phyloP scores from a whole-genome alignment of 176 grass and related monocot genomes.

The Zoysia pacifica region DNA sequence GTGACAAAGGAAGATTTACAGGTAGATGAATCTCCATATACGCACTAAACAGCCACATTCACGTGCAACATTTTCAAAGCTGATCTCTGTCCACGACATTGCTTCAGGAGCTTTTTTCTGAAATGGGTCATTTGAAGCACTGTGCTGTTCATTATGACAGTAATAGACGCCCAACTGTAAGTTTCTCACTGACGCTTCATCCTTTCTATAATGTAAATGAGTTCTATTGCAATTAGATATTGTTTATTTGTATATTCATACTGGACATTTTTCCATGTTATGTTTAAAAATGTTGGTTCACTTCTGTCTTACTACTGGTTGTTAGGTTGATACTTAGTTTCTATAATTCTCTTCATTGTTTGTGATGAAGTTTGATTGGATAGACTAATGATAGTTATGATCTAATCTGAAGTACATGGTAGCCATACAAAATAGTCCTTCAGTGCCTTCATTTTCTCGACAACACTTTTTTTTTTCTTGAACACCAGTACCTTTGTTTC shows the following conservation, averaged over 20 bases:
- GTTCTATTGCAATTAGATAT: constrained; percentile 3
- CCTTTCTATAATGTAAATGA: constrained; percentile 16
- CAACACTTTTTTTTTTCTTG: too few relatives aligned
- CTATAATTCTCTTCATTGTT: constrained; percentile 12
- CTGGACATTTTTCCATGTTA: constrained; percentile 4
- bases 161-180: constrained; percentile 77
- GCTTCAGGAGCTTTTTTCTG: constrained; percentile 87
- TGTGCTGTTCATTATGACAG: constrained; percentile 96
- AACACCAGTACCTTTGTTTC: not conserved
- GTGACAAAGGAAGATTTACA: constrained; percentile 94
- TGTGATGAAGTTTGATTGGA: constrained; percentile 15
- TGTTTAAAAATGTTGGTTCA: not conserved
- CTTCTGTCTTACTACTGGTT: not conserved
- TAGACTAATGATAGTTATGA: not conserved
- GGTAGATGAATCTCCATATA: constrained; percentile 54
- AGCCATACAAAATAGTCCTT: too few relatives aligned
- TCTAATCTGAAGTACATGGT: not conserved
- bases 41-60: constrained; percentile 12
- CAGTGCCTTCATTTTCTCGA: too few relatives aligned
- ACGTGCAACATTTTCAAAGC: constrained; percentile 39
- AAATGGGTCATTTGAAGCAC: constrained; percentile 87
- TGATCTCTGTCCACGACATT: constrained; percentile 50
- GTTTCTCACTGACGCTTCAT: constrained; percentile 34
- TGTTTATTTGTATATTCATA: not conserved
- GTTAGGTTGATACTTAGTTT: not conserved